Conservation (phyloP, 345 rosid genomes). For the Adansonia digitata region DNA sequence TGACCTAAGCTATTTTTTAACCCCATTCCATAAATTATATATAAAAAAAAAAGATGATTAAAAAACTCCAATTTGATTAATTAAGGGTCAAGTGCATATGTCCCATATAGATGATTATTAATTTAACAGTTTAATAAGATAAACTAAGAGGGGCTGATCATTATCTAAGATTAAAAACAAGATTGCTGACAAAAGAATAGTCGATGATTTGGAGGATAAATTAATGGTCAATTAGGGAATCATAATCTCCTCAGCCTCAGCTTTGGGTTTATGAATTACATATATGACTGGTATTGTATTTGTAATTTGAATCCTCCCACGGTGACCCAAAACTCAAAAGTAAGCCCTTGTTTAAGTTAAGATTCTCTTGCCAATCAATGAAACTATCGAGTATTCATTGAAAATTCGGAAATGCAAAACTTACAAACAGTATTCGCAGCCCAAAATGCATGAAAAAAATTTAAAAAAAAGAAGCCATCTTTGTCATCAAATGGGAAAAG, state of each 20-base stretch:
- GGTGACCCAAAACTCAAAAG: too few species aligned
- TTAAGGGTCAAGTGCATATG: not conserved
- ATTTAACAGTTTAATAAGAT: not conserved
- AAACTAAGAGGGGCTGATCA: not conserved
- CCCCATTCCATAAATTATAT: not conserved
- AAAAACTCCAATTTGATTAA: not conserved
- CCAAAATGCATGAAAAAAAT: not conserved
- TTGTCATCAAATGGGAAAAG: not conserved
- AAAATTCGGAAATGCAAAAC: not conserved
- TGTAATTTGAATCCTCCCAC: too few species aligned
- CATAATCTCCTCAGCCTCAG: not conserved
- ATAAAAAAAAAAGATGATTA: not conserved
- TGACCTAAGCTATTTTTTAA: not conserved
- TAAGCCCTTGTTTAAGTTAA: too few species aligned
- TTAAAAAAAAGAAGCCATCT: too few species aligned
- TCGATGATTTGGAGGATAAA: not conserved
- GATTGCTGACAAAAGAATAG: not conserved
- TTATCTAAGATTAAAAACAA: not conserved
- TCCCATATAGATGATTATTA: not conserved
- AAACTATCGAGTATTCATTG: not conserved
- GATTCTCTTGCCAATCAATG: not conserved
- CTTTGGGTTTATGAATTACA: not conserved
- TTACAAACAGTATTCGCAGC: not conserved
- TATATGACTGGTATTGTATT: not conserved
- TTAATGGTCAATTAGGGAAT: not conserved